phyloP scores from a whole-genome alignment of 1,284 basidiomycete genomes.

The Boletellus deceptivus region DNA sequence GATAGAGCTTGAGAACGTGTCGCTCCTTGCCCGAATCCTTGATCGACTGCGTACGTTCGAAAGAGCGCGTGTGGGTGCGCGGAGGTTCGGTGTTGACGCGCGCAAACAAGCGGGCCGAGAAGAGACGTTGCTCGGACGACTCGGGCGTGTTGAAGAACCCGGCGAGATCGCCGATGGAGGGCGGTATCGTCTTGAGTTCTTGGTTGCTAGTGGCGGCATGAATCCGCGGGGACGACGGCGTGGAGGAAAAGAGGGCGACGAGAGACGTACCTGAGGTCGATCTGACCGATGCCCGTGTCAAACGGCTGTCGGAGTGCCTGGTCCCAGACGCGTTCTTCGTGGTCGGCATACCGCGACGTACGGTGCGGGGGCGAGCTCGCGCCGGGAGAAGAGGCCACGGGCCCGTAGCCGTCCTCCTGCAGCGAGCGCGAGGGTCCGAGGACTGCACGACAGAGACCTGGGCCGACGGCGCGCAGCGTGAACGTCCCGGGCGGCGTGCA shows the following conservation, averaged over 20 bases:
- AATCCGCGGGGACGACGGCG: conserved; percentile 4
- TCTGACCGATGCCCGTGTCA: conserved; percentile 32
- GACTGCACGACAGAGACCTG: conserved; percentile 6
- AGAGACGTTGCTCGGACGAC: conserved; percentile 28
- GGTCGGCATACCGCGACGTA: conserved; percentile 21
- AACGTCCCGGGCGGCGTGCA: conserved; percentile 25
- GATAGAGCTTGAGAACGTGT: conserved; percentile 34
- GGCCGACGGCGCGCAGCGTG: conserved; percentile 1
- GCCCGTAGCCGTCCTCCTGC: conserved; percentile 22
- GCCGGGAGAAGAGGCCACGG: conserved; percentile 5
- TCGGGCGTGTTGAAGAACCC: conserved; percentile 32
- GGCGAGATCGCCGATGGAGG: conserved; percentile 26
- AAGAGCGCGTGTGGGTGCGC: conserved; percentile 30
- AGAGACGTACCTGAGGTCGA: conserved; percentile 33
- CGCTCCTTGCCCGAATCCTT: conserved; percentile 33
- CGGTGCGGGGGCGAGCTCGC: conserved; percentile 17
- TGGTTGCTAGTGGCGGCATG: conserved; percentile 16
- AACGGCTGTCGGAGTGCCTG: conserved; percentile 24
- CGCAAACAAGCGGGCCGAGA: conserved; percentile 10
- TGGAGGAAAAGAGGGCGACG: neutral
- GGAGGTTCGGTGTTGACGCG: conserved; percentile 28
- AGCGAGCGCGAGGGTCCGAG: conserved; percentile 22
- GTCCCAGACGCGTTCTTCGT: conserved; percentile 31
- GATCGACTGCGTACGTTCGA: conserved; percentile 32
- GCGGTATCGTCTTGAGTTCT: conserved; percentile 24